Conservation (phyloP, 164 flowering plant species). For the Echeveria elegans region DNA sequence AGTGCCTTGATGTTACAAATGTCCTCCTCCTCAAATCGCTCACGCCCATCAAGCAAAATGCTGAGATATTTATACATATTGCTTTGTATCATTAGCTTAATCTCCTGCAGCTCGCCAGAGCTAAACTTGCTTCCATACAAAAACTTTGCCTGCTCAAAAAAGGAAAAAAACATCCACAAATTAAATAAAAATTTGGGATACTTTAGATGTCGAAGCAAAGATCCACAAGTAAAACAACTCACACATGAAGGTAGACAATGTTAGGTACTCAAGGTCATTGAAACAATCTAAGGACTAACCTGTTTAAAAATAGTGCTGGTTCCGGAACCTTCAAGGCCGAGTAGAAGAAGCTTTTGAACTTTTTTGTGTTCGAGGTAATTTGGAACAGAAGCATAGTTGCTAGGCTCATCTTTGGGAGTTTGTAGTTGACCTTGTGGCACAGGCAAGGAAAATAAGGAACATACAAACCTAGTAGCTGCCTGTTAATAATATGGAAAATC, state of each 20-base stretch:
- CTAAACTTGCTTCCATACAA: conserved; percentile 71
- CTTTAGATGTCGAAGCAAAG: no score
- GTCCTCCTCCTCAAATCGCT: conserved; percentile 93
- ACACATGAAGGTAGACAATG: neutral
- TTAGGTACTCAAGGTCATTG: neutral
- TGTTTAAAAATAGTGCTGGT: conserved; percentile 93
- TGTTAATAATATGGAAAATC: conserved; percentile 28
- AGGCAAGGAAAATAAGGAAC: conserved; percentile 70
- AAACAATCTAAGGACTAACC: conserved; percentile 26
- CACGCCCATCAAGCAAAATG: conserved; percentile 89
- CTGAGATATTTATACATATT: conserved; percentile 93
- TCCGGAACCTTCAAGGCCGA: conserved; percentile 78
- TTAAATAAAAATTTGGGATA: no score
- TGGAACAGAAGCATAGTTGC: conserved; percentile 56
- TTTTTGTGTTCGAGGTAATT: conserved; percentile 58
- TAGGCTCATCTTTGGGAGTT: conserved; percentile 42
- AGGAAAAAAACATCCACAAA: neutral
- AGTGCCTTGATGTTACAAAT: conserved; percentile 21
- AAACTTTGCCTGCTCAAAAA: conserved; percentile 64
- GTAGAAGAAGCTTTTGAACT: conserved; percentile 70
- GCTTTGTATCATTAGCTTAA: conserved; percentile 94
- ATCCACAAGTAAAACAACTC: neutral
- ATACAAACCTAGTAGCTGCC: conserved; percentile 69
- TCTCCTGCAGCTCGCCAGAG: conserved; percentile 66
- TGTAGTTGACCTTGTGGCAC: conserved; percentile 59